Conservation (phyloP, 257 asterid genomes). For the Jacaranda copaia region DNA sequence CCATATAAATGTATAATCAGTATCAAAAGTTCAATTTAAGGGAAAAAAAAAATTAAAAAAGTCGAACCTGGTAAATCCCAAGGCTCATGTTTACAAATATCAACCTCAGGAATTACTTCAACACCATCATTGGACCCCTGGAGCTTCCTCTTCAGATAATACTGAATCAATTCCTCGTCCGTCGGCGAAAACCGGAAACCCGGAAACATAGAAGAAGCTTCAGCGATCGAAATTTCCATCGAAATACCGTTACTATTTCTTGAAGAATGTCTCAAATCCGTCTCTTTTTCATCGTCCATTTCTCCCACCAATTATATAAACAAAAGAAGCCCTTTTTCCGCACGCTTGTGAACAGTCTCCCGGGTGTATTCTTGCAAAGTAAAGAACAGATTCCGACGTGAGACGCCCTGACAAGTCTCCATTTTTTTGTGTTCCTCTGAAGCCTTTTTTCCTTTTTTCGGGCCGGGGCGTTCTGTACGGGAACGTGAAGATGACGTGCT, state of each 20-base stretch:
- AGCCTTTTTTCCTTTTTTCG: neutral
- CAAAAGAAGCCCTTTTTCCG: conserved; percentile 5
- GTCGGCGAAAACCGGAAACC: conserved; percentile 91
- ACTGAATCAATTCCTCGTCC: conserved; percentile 76
- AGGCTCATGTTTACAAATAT: conserved; percentile 83
- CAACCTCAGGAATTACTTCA: conserved; percentile 78
- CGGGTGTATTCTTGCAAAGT: conserved; percentile 8
- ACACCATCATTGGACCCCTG: conserved; percentile 57
- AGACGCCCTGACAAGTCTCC: conserved; percentile 21
- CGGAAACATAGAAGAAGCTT: conserved; percentile 76
- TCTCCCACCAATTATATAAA: neutral
- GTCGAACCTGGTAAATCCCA: conserved; percentile 90
- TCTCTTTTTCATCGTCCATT: conserved; percentile 23
- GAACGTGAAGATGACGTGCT: conserved; percentile 40
- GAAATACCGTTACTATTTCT: conserved; percentile 20
- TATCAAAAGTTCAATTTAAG: neutral
- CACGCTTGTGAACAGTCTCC: neutral
- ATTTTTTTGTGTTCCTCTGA: neutral
- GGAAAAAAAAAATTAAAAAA: neutral
- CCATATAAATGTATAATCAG: too few species aligned
- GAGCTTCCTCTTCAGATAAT: conserved; percentile 74
- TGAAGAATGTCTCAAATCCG: neutral
- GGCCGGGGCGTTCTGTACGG: neutral
- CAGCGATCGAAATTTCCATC: conserved; percentile 66
- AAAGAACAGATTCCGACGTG: conserved; percentile 41